phyloP scores from a whole-genome alignment of 345 rosid species.

The Gossypium turneri region DNA sequence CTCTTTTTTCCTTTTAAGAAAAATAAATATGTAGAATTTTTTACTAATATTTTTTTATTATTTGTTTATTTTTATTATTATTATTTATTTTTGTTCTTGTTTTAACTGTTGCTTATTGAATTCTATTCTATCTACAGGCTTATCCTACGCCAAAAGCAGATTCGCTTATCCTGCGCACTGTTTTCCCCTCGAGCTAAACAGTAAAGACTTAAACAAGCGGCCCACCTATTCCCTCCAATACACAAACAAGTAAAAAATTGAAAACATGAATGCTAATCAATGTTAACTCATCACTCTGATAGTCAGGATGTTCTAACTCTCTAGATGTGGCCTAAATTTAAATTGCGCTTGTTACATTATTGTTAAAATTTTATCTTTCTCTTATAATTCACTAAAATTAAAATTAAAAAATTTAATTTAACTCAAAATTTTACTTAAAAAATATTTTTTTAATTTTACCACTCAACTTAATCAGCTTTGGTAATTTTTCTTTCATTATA shows the following conservation, averaged over 20 bases:
- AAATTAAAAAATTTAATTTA: too few relatives aligned
- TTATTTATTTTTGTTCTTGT: neutral
- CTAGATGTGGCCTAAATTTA: accelerated
- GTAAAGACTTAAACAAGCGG: slow-evolving; percentile 32
- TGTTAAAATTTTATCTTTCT: accelerated
- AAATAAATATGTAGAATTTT: neutral
- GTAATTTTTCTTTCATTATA: too few relatives aligned
- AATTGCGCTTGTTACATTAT: accelerated
- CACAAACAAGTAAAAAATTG: too few relatives aligned
- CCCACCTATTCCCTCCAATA: slow-evolving; percentile 44
- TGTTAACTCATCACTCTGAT: too few relatives aligned
- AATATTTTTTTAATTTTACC: too few relatives aligned
- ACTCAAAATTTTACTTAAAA: too few relatives aligned
- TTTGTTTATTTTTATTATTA: neutral
- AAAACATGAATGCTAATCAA: too few relatives aligned
- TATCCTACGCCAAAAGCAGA: slow-evolving; percentile 28
- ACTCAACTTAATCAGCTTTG: too few relatives aligned
- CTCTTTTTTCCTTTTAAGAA: slow-evolving; percentile 8
- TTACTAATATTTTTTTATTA: neutral
- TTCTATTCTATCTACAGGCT: too few relatives aligned
- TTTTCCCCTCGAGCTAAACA: slow-evolving; percentile 22
- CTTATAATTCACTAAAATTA: accelerated
- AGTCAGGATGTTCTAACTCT: too few relatives aligned
- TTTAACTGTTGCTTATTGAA: neutral
- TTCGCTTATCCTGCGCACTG: slow-evolving; percentile 74